Percentiles rank a stretch among this genome's conserved stretches.
Conservation (phyloP, 2,329 filamentous ascomycete genomes). For the Alternaria sp. region DNA sequence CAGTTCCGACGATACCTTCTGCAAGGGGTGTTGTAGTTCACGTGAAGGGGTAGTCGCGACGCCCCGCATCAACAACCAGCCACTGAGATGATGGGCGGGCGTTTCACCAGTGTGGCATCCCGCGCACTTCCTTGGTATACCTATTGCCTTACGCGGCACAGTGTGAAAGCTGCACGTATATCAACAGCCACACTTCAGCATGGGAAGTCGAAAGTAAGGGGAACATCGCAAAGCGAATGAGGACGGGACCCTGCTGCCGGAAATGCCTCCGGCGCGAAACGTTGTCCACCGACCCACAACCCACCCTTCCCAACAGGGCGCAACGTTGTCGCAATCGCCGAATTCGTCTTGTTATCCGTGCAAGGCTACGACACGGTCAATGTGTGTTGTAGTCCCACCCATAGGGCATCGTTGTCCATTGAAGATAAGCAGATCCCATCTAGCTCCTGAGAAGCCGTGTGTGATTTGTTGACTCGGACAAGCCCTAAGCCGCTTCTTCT, state of each 20-base stretch:
- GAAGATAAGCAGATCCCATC: slow-evolving; percentile 7
- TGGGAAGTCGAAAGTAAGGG: neutral
- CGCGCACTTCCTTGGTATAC: neutral
- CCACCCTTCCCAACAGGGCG: neutral
- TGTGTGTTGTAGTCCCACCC: slow-evolving; percentile 2
- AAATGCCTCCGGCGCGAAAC: neutral
- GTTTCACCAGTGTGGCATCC: neutral
- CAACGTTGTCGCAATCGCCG: slow-evolving; percentile 3
- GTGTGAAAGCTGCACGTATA: neutral
- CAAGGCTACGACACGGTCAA: slow-evolving; percentile 9
- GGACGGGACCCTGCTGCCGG: slow-evolving; percentile 1
- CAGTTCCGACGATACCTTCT: neutral
- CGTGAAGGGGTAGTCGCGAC: neutral
- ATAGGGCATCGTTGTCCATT: neutral
- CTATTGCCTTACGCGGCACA: neutral
- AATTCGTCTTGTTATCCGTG: slow-evolving; percentile 5
- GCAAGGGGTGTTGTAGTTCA: neutral
- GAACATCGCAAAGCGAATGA: neutral
- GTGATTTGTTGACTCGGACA: neutral
- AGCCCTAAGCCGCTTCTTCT: neutral
- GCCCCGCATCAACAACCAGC: neutral
- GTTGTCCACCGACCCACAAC: slow-evolving; percentile 1
- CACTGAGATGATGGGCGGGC: neutral
- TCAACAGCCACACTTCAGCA: neutral
- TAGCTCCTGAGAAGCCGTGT: slow-evolving; percentile 3